A percentile compares a stretch with the other conserved stretches of the same genome.
Conservation (phyloP, 2,329 filamentous ascomycete genomes). For the Fusarium mangiferae region DNA sequence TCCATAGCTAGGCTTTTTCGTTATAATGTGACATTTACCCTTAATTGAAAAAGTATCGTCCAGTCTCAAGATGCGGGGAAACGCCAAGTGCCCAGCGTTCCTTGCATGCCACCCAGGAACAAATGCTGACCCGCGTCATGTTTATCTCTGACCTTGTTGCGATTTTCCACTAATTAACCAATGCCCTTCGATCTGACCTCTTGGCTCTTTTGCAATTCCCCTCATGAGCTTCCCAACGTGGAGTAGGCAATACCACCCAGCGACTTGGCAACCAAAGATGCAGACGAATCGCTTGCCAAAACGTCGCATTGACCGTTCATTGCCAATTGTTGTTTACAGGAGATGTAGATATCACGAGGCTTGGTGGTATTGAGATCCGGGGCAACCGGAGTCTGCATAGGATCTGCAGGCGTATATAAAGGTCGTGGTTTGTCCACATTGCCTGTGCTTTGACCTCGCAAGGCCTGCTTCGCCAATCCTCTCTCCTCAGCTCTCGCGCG, state of each 20-base stretch:
- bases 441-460: no score
- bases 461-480: neutral
- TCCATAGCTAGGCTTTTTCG: no score
- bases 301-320: neutral
- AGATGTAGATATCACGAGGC: neutral
- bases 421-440: fast-evolving
- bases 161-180: neutral
- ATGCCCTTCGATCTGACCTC: neutral
- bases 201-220: neutral
- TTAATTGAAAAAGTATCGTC: fast-evolving
- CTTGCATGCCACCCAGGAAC: neutral
- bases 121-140: neutral
- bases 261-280: conserved; percentile 4
- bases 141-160: neutral
- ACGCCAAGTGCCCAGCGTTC: neutral
- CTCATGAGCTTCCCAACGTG: conserved; percentile 16
- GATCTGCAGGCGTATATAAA: neutral
- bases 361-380: neutral
- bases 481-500: neutral
- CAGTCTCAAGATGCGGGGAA: neutral
- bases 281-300: neutral
- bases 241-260: conserved; percentile 6
- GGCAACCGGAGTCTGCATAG: neutral
- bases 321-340: neutral
- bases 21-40: no score